A percentile compares a stretch with the other conserved stretches of the same genome.
phyloP scores from a whole-genome alignment of 2,329 filamentous ascomycete genomes.

The Geosmithia morbida region DNA sequence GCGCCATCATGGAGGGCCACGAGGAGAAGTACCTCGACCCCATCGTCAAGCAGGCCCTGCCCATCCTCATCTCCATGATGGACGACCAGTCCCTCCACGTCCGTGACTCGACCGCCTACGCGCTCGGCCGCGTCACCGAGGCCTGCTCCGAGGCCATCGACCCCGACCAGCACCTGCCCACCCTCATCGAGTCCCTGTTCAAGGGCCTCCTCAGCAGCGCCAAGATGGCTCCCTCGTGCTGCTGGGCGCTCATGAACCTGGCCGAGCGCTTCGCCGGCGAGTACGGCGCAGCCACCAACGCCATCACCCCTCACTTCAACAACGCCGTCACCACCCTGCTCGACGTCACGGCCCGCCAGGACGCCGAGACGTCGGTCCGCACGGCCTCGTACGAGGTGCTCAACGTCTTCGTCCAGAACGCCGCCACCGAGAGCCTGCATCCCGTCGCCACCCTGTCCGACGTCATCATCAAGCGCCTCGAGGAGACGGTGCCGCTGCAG shows the following conservation, averaged over 20 bases:
- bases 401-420: constrained; percentile 84
- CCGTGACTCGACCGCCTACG: constrained; percentile 90
- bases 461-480: constrained; percentile 79
- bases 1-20: constrained; percentile 96
- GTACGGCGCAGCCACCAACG: constrained; percentile 60
- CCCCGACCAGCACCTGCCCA: constrained; percentile 64
- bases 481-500: constrained; percentile 81
- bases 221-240: constrained; percentile 97
- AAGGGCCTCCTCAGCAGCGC: constrained; percentile 77
- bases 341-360: constrained; percentile 66
- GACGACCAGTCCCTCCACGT: constrained; percentile 80
- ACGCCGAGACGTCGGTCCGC: constrained; percentile 76
- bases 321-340: constrained; percentile 78
- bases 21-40: constrained; percentile 86
- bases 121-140: constrained; percentile 90
- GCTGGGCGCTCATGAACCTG: constrained; percentile 97
- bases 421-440: constrained; percentile 71
- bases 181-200: constrained; percentile 80
- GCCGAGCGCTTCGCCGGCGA: constrained; percentile 92
- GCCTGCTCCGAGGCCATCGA: constrained; percentile 87
- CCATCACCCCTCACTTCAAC: constrained; percentile 84
- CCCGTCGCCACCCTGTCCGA: constrained; percentile 73
- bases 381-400: constrained; percentile 96
- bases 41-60: constrained; percentile 88
- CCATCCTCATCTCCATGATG: constrained; percentile 84